phyloP scores from a whole-genome alignment of 2,329 filamentous ascomycete genomes.

The Capronia coronata region DNA sequence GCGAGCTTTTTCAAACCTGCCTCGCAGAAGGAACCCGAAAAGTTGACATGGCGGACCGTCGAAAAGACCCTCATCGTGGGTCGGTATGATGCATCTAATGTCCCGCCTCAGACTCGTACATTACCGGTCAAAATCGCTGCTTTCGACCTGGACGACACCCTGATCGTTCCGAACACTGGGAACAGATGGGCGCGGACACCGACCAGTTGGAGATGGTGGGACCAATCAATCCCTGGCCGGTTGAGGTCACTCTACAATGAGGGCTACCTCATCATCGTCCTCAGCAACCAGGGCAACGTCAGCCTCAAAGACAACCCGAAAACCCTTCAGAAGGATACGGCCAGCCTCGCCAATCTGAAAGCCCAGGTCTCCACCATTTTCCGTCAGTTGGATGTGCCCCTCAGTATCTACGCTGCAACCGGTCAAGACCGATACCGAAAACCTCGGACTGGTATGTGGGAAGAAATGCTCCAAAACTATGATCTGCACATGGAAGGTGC shows the following conservation, averaged over 20 bases:
- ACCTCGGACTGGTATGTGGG: constrained; percentile 85
- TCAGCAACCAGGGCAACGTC: constrained; percentile 86
- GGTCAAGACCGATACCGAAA: constrained; percentile 77
- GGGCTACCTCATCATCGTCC: constrained; percentile 67
- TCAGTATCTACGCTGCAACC: constrained; percentile 80
- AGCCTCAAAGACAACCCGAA: constrained; percentile 69
- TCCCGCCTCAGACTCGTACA: constrained; percentile 8
- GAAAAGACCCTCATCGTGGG: constrained; percentile 69
- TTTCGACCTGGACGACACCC: constrained; percentile 66
- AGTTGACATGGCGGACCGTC: constrained; percentile 61
- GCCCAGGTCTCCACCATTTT: constrained; percentile 67
- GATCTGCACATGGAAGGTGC: constrained; percentile 48
- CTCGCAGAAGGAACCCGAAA: constrained; percentile 76
- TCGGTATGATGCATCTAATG: constrained; percentile 46
- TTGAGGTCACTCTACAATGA: constrained; percentile 64
- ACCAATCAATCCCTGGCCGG: constrained; percentile 59
- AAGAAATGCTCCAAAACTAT: constrained; percentile 57
- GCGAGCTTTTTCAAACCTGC: constrained; percentile 81
- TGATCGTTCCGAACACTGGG: constrained; percentile 73
- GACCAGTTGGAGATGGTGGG: constrained; percentile 93
- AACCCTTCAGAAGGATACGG: constrained; percentile 58
- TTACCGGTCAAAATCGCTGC: constrained; percentile 36
- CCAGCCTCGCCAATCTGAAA: constrained; percentile 73
- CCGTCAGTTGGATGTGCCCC: constrained; percentile 64
- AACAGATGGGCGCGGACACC: constrained; percentile 67